Conservation (phyloP, 345 rosid genomes). For the Laguncularia racemosa region DNA sequence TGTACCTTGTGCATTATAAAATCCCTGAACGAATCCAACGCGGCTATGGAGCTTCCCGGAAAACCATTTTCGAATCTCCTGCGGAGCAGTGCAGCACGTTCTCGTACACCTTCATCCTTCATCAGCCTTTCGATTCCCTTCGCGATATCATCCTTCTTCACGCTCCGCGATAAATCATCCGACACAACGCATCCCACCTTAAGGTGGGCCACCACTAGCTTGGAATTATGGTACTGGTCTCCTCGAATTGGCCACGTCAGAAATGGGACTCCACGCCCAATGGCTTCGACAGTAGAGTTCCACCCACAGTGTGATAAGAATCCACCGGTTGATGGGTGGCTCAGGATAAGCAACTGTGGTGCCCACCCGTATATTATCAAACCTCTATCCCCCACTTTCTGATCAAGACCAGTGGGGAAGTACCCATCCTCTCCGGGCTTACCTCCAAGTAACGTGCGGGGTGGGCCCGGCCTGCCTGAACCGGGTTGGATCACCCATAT, state of each 20-base stretch:
- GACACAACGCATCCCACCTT: slow-evolving; percentile 17
- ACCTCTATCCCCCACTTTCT: slow-evolving; percentile 21
- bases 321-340: slow-evolving; percentile 32
- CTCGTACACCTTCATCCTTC: slow-evolving; percentile 23
- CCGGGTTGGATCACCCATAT: slow-evolving; percentile 22
- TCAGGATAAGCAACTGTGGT: slow-evolving; percentile 31
- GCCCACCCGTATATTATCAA: slow-evolving; percentile 36
- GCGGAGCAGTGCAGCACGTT: slow-evolving; percentile 9
- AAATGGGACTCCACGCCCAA: slow-evolving; percentile 25
- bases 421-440: neutral
- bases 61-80: slow-evolving; percentile 20
- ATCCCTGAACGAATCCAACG: slow-evolving; percentile 21
- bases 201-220: slow-evolving; percentile 22
- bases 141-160: slow-evolving; percentile 16
- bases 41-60: slow-evolving; percentile 12
- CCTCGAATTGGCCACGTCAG: slow-evolving; percentile 34
- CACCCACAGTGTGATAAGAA: slow-evolving; percentile 41
- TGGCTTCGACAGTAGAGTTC: slow-evolving; percentile 32
- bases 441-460: slow-evolving; percentile 1
- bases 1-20: slow-evolving; percentile 1
- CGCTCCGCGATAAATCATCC: slow-evolving; percentile 18
- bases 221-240: slow-evolving; percentile 27
- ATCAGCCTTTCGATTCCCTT: slow-evolving; percentile 29
- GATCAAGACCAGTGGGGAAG: slow-evolving; percentile 14
- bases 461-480: slow-evolving; percentile 13